Base-by-base conservation (phyloP, 352 stramenopile species). In the Globisporangium nagaii region DNA sequence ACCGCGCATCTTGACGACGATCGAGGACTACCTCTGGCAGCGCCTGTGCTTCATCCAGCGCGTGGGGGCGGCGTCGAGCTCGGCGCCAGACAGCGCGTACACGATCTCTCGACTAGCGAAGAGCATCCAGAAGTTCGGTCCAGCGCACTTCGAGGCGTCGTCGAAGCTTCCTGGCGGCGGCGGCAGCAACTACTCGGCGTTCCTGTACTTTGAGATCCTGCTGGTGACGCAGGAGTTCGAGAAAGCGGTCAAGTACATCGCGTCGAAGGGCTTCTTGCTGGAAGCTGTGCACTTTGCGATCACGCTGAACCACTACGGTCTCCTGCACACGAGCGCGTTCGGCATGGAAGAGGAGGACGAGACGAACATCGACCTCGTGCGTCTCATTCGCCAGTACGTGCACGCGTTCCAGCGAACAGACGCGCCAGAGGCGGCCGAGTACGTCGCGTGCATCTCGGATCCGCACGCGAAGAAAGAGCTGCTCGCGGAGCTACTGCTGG, bases 1-100 rank as follows among this genome's bases (percentile, higher is more conserved):
- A 52, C 61, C 68, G 3, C 79, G 79, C 37, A 85, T 94, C 40
- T 58, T 89, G 34, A 82, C 78, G 25, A 94, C 82, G 22, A 80
- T 94, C 41, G 84, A 94, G 64, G 84, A 94, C 54, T 94, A 92
- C 49, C 36, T 94, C 45, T 94, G 84, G 84, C 84, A 94, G 54
- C 79, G 82, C 1, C 67, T 91, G 24, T 91, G 78, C 60, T 94
- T 91, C 41, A 79, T 89, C 28, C 77, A 92, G 66, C 75, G 67
- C 22, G 65, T 71, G 12, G 43, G 43, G 4, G 63, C 56, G 10
- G 46, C 56, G 30, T 63, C 56, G 34, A 69, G 51, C 37, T 77
- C 75, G 13, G 54, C 61, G 1, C 62, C 75, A 0, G 75, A 88
- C 45, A 82, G 73, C 44, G 58, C 63, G 5, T 92, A 92, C 68